Conservation (phyloP, 108 stramenopile species). For the Cyclostephanos tholiformis region DNA sequence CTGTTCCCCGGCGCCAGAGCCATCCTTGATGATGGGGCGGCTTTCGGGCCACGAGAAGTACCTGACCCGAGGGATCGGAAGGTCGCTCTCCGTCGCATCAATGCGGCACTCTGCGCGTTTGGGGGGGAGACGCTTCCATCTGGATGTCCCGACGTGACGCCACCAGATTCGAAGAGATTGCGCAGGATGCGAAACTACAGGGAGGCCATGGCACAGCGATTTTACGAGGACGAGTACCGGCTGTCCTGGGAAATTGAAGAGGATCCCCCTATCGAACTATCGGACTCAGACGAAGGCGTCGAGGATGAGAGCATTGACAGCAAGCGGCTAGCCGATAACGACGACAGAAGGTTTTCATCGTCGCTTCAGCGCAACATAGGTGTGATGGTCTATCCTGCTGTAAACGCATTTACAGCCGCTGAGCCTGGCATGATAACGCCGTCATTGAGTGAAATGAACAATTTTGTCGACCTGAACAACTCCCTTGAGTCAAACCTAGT, state of each 20-base stretch:
- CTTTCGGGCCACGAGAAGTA: neutral
- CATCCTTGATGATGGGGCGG: conserved; percentile 26
- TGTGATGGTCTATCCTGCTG: conserved; percentile 76
- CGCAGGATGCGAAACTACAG: conserved; percentile 53
- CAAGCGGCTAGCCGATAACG: conserved; percentile 66
- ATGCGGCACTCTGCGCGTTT: conserved; percentile 79
- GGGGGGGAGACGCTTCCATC: conserved; percentile 57
- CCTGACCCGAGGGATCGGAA: conserved; percentile 11
- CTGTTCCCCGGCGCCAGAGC: conserved; percentile 72
- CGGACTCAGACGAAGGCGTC: conserved; percentile 37
- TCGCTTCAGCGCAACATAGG: conserved; percentile 82
- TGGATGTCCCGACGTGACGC: neutral
- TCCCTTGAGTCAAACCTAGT: conserved; percentile 34
- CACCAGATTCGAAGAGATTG: conserved; percentile 2
- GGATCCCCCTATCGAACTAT: conserved; percentile 64
- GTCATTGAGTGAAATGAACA: conserved; percentile 81
- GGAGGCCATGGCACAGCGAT: conserved; percentile 65
- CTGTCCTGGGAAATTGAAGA: conserved; percentile 89
- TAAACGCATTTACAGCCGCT: conserved; percentile 78
- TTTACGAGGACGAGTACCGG: conserved; percentile 84
- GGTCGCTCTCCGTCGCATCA: conserved; percentile 65
- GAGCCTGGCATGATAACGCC: conserved; percentile 82
- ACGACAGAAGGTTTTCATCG: conserved; percentile 51
- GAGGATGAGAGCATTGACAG: neutral
- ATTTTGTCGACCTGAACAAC: conserved; percentile 55